Evolutionary conservation across 2,329 filamentous ascomycete genomes (phyloP).

Genomic region (Shiraia sp.): DNA sequence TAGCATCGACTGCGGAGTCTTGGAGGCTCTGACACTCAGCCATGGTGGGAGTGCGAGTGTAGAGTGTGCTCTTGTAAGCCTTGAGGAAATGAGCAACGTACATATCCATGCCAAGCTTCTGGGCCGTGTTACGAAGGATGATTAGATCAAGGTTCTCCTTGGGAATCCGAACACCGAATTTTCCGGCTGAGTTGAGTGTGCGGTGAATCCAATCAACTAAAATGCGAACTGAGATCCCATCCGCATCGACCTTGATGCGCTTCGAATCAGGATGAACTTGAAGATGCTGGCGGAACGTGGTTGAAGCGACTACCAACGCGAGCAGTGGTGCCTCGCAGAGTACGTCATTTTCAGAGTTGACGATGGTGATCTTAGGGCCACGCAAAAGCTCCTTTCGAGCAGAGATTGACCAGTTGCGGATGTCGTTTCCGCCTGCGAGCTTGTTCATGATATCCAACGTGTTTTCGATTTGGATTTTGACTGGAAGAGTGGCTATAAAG

Average conservation of each 20-base stretch:
- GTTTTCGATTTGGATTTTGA: not conserved
- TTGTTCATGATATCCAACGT: not conserved
- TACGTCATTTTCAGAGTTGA: not conserved
- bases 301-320: slow-evolving; percentile 1
- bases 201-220: slow-evolving; percentile 1
- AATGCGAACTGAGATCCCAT: not conserved
- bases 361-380: not conserved
- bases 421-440: not conserved
- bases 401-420: not conserved
- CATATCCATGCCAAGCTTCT: slow-evolving; percentile 3
- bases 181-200: not conserved
- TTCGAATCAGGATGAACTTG: not conserved
- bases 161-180: slow-evolving; percentile 1
- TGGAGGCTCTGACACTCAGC: not conserved
- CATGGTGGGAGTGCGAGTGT: not conserved
- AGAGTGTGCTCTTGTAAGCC: slow-evolving; percentile 1
- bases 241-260: not conserved
- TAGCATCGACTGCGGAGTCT: not conserved
- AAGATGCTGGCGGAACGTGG: not conserved
- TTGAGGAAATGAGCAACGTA: slow-evolving; percentile 3
- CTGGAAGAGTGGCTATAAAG: not conserved
- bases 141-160: not conserved
- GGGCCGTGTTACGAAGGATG: slow-evolving; percentile 2
- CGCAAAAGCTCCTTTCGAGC: not conserved
- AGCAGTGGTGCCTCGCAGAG: not conserved